Evolutionary conservation across 73 alveolate species (phyloP).

Genomic region (Breviolum minutum): DNA sequence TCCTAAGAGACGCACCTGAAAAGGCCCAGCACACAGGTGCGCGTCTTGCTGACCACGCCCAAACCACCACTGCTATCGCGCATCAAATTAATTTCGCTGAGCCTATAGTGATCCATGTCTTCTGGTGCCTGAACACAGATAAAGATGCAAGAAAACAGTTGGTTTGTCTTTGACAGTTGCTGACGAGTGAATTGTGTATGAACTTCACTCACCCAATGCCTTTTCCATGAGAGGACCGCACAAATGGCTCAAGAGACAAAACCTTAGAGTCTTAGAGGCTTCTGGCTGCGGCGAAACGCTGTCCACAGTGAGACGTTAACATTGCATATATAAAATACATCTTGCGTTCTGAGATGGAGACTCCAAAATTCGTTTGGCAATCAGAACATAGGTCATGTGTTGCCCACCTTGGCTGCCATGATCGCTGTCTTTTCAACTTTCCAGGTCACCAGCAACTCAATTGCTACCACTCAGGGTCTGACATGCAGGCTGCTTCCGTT

Average conservation of each 20-base stretch:
- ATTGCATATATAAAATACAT: too few species aligned
- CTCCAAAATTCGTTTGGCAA: slow-evolving; percentile 43
- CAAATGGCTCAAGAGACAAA: slow-evolving; percentile 17
- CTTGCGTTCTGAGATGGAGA: too few species aligned
- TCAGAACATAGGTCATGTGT: slow-evolving; percentile 39
- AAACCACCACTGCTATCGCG: not conserved
- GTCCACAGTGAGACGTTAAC: too few species aligned
- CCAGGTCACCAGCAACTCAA: not conserved
- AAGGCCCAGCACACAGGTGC: not conserved
- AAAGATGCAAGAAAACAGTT: too few species aligned
- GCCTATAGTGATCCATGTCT: slow-evolving; percentile 16
- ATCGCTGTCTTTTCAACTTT: not conserved
- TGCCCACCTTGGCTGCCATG: slow-evolving; percentile 39
- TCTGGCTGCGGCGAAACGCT: too few species aligned
- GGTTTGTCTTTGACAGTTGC: too few species aligned
- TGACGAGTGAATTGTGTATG: too few species aligned
- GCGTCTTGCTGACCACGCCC: not conserved
- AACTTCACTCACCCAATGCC: not conserved
- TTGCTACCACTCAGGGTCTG: not conserved
- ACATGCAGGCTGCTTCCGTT: not conserved
- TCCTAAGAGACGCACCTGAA: not conserved
- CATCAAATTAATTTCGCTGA: not conserved
- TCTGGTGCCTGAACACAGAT: not conserved
- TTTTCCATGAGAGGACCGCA: slow-evolving; percentile 65
- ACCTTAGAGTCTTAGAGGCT: too few species aligned